phyloP scores from a whole-genome alignment of 257 asterid genomes.

The Nicotiana undulata region DNA sequence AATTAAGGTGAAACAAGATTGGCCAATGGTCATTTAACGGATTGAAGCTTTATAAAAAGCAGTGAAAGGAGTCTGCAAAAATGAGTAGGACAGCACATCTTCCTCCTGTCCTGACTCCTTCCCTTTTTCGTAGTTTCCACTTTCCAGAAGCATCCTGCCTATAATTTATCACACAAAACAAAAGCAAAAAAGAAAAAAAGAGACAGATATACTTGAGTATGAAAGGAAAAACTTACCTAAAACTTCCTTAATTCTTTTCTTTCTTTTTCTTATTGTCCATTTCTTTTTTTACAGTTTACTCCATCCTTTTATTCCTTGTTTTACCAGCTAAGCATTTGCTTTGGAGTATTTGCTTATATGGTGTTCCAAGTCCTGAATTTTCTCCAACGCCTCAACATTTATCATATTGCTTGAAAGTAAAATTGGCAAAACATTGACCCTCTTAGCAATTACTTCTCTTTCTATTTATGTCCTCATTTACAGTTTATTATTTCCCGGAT shows the following conservation, averaged over 20 bases:
- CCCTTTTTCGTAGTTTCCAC: constrained; percentile 10
- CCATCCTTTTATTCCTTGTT: not conserved
- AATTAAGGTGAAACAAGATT: no score
- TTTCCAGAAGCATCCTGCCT: constrained; percentile 28
- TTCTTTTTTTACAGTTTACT: constrained; percentile 1
- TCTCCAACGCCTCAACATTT: not conserved
- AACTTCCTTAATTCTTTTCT: not conserved
- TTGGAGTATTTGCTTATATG: no score
- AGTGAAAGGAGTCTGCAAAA: constrained; percentile 3
- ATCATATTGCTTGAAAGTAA: not conserved
- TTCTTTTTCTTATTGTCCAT: not conserved
- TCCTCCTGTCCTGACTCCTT: constrained; percentile 10
- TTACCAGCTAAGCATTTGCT: constrained; percentile 3
- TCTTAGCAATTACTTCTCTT: not conserved
- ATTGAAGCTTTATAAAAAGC: not conserved
- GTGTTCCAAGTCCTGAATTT: not conserved
- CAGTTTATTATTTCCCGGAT: not conserved
- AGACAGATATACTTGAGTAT: not conserved
- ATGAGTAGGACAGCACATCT: constrained; percentile 20
- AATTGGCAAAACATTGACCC: not conserved
- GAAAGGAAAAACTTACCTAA: not conserved
- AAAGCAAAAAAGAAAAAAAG: not conserved
- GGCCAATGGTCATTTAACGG: no score
- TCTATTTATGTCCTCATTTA: not conserved
- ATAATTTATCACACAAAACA: not conserved